Percentiles rank a stretch among this genome's conserved stretches.
These are phyloP conservation scores for Aspergillus sp. DNA, from an alignment of 2,329 filamentous ascomycete genomes.

Conservation along the genomic window DNA sequence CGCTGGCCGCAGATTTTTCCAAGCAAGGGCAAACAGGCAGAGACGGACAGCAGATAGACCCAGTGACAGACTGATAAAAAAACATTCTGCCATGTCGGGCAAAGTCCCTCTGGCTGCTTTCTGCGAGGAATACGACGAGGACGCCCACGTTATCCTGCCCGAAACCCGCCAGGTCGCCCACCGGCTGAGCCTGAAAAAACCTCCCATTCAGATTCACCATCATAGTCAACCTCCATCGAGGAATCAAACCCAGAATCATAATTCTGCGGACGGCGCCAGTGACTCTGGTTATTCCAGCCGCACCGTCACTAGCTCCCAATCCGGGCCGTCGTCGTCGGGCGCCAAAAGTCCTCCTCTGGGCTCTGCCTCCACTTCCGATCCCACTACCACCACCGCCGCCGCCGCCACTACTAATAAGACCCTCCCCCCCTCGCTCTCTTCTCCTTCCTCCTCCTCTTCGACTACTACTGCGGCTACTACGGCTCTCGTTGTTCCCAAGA, in stretches of 20 bases:
- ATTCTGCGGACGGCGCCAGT: constrained; percentile 41
- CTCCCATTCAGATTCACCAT: not conserved
- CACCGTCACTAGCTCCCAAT: constrained; percentile 44
- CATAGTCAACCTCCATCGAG: too few relatives aligned
- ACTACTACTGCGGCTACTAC: not conserved
- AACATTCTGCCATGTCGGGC: constrained; percentile 27
- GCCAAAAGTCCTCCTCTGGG: constrained; percentile 19
- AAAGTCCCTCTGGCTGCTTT: constrained; percentile 36
- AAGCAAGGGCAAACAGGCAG: too few relatives aligned
- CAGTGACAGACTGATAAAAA: too few relatives aligned
- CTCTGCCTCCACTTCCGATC: not conserved
- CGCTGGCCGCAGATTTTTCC: too few relatives aligned
- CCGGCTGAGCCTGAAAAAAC: constrained; percentile 40
- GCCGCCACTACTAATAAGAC: not conserved
- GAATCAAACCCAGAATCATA: constrained; percentile 5
- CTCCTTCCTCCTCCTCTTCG: not conserved
- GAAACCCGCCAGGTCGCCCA: constrained; percentile 45
- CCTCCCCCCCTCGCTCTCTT: not conserved
- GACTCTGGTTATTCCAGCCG: constrained; percentile 57
- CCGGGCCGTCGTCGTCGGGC: constrained; percentile 38
- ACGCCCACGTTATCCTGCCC: constrained; percentile 34
- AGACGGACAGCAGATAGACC: too few relatives aligned
- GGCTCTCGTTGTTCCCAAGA: constrained; percentile 7
- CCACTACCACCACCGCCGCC: not conserved
- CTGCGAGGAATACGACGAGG: constrained; percentile 43